Base-by-base conservation (phyloP, 768 basidiomycete genomes). In the Mycena sanguinolenta region DNA sequence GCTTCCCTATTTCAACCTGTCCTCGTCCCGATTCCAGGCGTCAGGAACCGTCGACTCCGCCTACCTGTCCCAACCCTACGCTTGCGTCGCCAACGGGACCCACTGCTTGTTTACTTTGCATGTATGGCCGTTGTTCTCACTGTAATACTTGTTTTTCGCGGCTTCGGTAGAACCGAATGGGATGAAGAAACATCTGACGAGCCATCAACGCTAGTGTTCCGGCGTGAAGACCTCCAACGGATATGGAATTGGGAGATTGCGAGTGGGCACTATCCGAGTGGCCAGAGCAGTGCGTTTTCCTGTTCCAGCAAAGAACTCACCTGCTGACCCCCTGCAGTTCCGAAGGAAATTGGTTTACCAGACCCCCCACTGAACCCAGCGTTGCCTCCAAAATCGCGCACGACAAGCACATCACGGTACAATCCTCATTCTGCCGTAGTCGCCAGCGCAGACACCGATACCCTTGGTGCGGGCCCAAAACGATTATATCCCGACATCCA, bases 221-320 rank as follows among this genome's bases (percentile, higher is more conserved):
- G 83, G 46, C 85, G 90, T 30, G 84, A 90, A 49, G 92, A 96
- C 75, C 79, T 97, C 34, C 92, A 92, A 78, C 86, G 89, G 77
- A 92, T 98, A 77, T 98, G 96, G 96, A 87, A 89, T 70, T 98
- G 96, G 96, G 96, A 97, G 84, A 87, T 98, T 65, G 87, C 90
- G 49, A 93, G 93, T 73, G 96, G 96, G 8, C 95, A 97, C 82
- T 93, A 92, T 82, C 96, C 96, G 27, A 94, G 92, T 77, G 84
- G 82, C 57, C 84, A 88, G 59, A 85, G 86, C 58, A 88, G 94
- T 94, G 80, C 77, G 93, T 83, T 58, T 25, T 80, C 55, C 39
- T 63, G 62, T 34, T 63, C 64, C 54, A 42, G 44, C 69, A 60
- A 55, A 52, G 53, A 42, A 13, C 23, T 5, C 23, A 28, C 55